phyloP scores from a whole-genome alignment of 83 land plant species.

The Thuja plicata region DNA sequence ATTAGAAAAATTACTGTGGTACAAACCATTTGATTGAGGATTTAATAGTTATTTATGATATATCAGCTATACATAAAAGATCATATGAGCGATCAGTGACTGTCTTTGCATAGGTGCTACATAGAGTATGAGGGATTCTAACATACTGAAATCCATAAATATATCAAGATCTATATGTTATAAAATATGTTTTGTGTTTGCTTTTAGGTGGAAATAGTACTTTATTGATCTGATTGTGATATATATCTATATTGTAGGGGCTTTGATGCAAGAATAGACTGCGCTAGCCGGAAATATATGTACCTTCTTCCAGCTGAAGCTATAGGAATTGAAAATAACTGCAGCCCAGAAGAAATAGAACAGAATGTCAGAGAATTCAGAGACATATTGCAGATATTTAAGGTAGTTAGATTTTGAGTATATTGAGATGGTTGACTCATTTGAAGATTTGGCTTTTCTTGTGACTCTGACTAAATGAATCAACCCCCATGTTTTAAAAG shows the following conservation, averaged over 20 bases:
- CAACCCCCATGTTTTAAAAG: not conserved
- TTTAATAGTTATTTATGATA: not conserved
- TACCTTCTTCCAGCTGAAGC: conserved; percentile 87
- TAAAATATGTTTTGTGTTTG: not conserved
- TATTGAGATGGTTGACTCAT: not conserved
- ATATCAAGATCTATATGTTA: not conserved
- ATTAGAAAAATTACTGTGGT: not conserved
- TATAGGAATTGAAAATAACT: conserved; percentile 55
- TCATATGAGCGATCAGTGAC: not conserved
- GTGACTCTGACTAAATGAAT: not conserved
- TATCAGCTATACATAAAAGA: not conserved
- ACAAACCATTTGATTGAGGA: not conserved
- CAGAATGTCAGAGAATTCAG: conserved; percentile 57
- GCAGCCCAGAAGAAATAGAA: conserved; percentile 44
- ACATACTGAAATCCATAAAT: not conserved
- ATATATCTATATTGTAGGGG: conserved; percentile 47
- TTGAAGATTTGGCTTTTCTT: not conserved
- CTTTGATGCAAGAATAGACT: conserved; percentile 86
- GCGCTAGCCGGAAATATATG: conserved; percentile 63
- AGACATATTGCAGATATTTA: conserved; percentile 58
- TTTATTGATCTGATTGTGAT: not conserved
- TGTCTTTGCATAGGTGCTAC: not conserved
- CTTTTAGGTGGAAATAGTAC: not conserved
- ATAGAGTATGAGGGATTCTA: not conserved
- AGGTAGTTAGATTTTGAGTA: conserved; percentile 41